These are phyloP conservation scores for Prunus mume DNA, from an alignment of 306 rosid genomes.

Conservation along the genomic window DNA sequence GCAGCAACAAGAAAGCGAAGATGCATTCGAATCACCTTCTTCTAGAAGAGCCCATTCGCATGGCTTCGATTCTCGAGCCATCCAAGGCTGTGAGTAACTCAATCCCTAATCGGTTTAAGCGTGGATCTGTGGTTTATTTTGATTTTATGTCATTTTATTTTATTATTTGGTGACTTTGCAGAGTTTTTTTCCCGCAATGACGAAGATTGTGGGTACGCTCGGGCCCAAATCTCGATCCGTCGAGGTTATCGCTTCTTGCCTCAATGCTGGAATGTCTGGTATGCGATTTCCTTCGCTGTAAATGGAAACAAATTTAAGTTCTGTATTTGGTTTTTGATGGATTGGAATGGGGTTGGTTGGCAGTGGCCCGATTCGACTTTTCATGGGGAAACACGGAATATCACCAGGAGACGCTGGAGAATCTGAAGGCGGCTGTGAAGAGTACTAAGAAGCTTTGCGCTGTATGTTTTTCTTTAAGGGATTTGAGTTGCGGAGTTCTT, in stretches of 20 bases:
- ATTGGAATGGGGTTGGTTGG: constrained; percentile 27
- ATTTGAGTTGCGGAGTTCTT: background rate
- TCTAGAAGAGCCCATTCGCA: constrained; percentile 92
- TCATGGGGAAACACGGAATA: constrained; percentile 77
- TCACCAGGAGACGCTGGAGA: constrained; percentile 91
- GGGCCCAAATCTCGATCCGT: constrained; percentile 89
- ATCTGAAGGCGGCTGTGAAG: constrained; percentile 81
- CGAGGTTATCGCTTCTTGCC: constrained; percentile 73
- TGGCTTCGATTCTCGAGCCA: constrained; percentile 93
- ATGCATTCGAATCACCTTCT: constrained; percentile 95
- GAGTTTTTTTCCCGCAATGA: constrained; percentile 88
- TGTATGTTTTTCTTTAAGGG: constrained; percentile 46
- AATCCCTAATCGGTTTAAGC: background rate
- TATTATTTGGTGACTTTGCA: constrained; percentile 17
- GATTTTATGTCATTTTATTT: background rate
- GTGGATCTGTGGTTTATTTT: constrained; percentile 25
- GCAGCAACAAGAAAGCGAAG: constrained; percentile 24
- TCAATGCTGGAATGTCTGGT: constrained; percentile 99
- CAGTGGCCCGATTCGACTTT: constrained; percentile 96
- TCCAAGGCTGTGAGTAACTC: constrained; percentile 64
- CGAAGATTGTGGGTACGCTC: constrained; percentile 94
- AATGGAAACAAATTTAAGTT: background rate
- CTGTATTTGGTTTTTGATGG: background rate
- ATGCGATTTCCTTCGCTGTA: background rate
- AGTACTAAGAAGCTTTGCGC: constrained; percentile 91